phyloP scores from a whole-genome alignment of 2,329 filamentous ascomycete species.

The Sclerotinia spermophila region DNA sequence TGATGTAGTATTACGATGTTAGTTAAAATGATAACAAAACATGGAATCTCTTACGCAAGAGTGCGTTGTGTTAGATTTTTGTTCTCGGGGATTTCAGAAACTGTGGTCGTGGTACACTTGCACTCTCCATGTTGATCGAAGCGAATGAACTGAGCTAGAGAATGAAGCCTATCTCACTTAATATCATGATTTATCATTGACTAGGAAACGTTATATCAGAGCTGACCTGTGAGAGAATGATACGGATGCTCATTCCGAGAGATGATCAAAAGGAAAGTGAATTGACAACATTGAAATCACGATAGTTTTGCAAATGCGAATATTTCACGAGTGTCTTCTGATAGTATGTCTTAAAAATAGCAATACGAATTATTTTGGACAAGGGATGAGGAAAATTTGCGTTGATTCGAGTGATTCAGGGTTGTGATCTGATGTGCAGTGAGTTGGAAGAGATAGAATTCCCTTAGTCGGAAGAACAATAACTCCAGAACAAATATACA shows the following conservation, averaged over 20 bases:
- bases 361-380: not conserved
- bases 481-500: accelerated
- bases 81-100: not conserved
- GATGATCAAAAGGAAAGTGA: not conserved
- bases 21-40: not conserved
- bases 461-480: not conserved
- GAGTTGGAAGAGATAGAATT: not conserved
- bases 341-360: too few relatives aligned
- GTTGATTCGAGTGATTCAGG: not conserved
- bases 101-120: too few relatives aligned
- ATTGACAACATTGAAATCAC: not conserved
- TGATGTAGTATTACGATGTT: not conserved
- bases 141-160: too few relatives aligned
- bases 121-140: too few relatives aligned
- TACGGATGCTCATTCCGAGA: not conserved
- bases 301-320: too few relatives aligned
- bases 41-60: not conserved
- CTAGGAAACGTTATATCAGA: too few relatives aligned
- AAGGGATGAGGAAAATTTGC: not conserved
- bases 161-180: too few relatives aligned
- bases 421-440: not conserved
- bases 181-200: too few relatives aligned
- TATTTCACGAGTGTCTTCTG: not conserved
- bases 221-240: not conserved
- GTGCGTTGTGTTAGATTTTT: not conserved